Conservation (phyloP, 2,329 filamentous ascomycete genomes). For the Apiospora hydei region DNA sequence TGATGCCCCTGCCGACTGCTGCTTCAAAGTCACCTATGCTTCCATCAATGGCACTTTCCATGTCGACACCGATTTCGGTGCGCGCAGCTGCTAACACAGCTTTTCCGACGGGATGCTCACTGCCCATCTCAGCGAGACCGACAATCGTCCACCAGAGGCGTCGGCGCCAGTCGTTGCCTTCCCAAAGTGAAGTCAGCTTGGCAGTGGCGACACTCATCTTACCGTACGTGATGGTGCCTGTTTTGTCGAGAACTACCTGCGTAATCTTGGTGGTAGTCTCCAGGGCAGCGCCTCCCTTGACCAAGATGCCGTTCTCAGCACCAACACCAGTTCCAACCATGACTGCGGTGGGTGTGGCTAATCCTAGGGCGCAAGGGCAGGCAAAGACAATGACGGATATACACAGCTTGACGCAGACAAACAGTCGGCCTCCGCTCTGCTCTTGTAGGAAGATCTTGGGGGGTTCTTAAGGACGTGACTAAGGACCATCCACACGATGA, state of each 20-base stretch:
- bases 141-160: constrained; percentile 95
- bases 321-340: constrained; percentile 99
- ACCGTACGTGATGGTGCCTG: constrained; percentile 90
- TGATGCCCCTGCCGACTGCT: constrained; percentile 84
- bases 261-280: constrained; percentile 91
- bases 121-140: constrained; percentile 93
- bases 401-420: constrained; percentile 97
- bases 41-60: constrained; percentile 80
- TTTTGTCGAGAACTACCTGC: constrained; percentile 94
- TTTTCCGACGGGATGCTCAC: constrained; percentile 94
- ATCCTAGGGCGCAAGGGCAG: constrained; percentile 93
- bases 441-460: constrained; percentile 85
- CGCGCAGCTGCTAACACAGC: constrained; percentile 82
- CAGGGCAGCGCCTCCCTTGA: constrained; percentile 92
- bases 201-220: constrained; percentile 90
- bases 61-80: constrained; percentile 73
- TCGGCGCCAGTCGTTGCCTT: constrained; percentile 69
- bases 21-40: constrained; percentile 86
- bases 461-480: constrained; percentile 86
- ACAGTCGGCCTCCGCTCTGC: constrained; percentile 86
- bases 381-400: constrained; percentile 99
- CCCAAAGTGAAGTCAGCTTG: constrained; percentile 74
- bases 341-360: constrained; percentile 94
- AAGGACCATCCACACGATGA: constrained; percentile 91
- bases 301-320: constrained; percentile 94